Evolutionary conservation across 2,329 filamentous ascomycete species (phyloP).

Genomic region (Paraphaeosphaeria sporulosa): DNA sequence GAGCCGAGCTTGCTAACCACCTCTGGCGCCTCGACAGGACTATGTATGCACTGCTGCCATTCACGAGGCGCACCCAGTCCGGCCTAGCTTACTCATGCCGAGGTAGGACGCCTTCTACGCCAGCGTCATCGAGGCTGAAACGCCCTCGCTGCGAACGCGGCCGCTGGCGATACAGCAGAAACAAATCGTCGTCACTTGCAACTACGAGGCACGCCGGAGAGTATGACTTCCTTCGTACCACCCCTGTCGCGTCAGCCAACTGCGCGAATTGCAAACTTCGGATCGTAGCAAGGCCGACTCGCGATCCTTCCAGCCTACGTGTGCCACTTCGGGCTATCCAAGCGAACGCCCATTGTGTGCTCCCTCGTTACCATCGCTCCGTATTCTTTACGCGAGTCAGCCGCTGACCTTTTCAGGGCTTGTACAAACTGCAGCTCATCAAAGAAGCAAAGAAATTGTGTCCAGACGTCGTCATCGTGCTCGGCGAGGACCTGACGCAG

Average conservation of each 20-base stretch:
- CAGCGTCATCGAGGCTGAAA: constrained; percentile 83
- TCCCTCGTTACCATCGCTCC: not conserved
- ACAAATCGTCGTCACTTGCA: constrained; percentile 74
- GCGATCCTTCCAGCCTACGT: not conserved
- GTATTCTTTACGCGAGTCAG: constrained; percentile 17
- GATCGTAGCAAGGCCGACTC: not conserved
- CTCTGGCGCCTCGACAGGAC: constrained; percentile 34
- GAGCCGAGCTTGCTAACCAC: constrained; percentile 33
- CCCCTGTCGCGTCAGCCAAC: not conserved
- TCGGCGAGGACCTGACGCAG: constrained; percentile 75
- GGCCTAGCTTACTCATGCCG: constrained; percentile 43
- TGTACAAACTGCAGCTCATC: constrained; percentile 86
- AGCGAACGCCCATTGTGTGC: not conserved
- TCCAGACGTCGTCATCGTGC: constrained; percentile 81
- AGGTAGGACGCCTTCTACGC: constrained; percentile 94
- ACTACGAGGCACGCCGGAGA: constrained; percentile 83
- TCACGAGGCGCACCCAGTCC: constrained; percentile 18
- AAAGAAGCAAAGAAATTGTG: constrained; percentile 80
- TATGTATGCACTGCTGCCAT: constrained; percentile 36
- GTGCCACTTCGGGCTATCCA: not conserved
- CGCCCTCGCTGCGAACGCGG: constrained; percentile 73
- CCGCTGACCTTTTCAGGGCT: constrained; percentile 50
- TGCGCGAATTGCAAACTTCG: not conserved
- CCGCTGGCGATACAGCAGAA: constrained; percentile 91
- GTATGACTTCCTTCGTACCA: constrained; percentile 38